Conservation (phyloP, 805 yeast species). For the Candida fluviatilis region DNA sequence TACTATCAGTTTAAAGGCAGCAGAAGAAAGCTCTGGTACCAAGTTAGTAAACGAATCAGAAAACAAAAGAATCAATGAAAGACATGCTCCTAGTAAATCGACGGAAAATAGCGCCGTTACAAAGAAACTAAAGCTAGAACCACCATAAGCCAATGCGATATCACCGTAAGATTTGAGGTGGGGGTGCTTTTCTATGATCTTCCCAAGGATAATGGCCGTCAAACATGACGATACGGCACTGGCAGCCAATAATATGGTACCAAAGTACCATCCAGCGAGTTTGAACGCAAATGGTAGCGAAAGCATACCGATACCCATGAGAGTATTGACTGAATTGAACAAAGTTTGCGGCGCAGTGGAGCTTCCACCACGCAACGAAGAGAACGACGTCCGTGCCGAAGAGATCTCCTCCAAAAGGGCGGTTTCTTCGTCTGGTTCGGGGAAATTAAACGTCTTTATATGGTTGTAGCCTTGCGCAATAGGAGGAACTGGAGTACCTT, state of each 20-base stretch:
- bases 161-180: slow-evolving; percentile 53
- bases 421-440: slow-evolving; percentile 11
- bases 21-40: slow-evolving; percentile 31
- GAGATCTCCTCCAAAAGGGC: slow-evolving; percentile 5
- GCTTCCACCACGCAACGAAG: slow-evolving; percentile 13
- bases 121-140: slow-evolving; percentile 37
- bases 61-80: slow-evolving; percentile 55
- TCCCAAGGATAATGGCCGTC: slow-evolving; percentile 54
- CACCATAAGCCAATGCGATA: slow-evolving; percentile 50
- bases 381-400: slow-evolving; percentile 6
- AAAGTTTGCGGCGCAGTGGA: slow-evolving; percentile 69
- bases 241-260: slow-evolving; percentile 36
- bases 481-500: slow-evolving; percentile 3
- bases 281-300: slow-evolving; percentile 69
- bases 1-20: slow-evolving; percentile 40
- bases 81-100: slow-evolving; percentile 59
- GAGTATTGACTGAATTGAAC: slow-evolving; percentile 65
- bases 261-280: slow-evolving; percentile 64
- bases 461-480: slow-evolving; percentile 11
- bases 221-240: slow-evolving; percentile 49
- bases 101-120: slow-evolving; percentile 48
- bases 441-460: slow-evolving; percentile 15
- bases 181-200: slow-evolving; percentile 38
- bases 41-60: slow-evolving; percentile 54
- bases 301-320: slow-evolving; percentile 72